These are phyloP conservation scores for Fusarium neocosmosporiellum DNA, from an alignment of 2,329 filamentous ascomycete species.

Conservation along the genomic window DNA sequence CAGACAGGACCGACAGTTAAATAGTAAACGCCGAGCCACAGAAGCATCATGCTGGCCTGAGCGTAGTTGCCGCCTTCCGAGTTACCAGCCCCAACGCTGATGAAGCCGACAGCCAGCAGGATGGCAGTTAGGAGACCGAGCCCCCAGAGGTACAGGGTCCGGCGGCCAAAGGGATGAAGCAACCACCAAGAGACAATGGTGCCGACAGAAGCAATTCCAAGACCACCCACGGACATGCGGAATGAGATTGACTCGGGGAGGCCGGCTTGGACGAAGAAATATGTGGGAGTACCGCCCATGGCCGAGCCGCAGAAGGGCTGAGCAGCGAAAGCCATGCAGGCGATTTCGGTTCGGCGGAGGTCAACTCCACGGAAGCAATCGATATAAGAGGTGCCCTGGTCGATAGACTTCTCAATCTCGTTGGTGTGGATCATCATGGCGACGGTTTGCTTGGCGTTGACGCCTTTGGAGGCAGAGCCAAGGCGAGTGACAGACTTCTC, in stretches of 20 bases:
- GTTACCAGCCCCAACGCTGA: slow-evolving; percentile 42
- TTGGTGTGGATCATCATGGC: slow-evolving; percentile 53
- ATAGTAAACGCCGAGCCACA: slow-evolving; percentile 55
- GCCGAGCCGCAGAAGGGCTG: slow-evolving; percentile 3
- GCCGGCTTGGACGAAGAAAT: slow-evolving; percentile 9
- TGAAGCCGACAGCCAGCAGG: slow-evolving; percentile 21
- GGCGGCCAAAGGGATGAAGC: slow-evolving; percentile 24
- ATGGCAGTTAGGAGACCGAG: slow-evolving; percentile 13
- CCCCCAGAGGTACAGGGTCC: slow-evolving; percentile 29
- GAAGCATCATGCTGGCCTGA: slow-evolving; percentile 51
- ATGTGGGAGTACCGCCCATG: slow-evolving; percentile 4
- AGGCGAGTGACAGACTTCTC: slow-evolving; percentile 58
- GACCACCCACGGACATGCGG: slow-evolving; percentile 30
- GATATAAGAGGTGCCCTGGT: slow-evolving; percentile 54
- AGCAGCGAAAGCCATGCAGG: slow-evolving; percentile 38
- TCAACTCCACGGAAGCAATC: slow-evolving; percentile 62
- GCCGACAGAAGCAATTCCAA: slow-evolving; percentile 31
- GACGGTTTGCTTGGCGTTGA: slow-evolving; percentile 63
- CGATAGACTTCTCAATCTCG: slow-evolving; percentile 48
- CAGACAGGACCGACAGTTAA: slow-evolving; percentile 54
- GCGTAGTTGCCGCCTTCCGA: slow-evolving; percentile 20
- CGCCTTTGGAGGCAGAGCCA: slow-evolving; percentile 18
- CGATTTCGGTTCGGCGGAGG: slow-evolving; percentile 58
- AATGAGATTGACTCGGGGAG: slow-evolving; percentile 22
- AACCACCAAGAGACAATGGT: slow-evolving; percentile 32